Percentiles rank a stretch among this genome's conserved stretches.
These are phyloP conservation scores for Sonneratia caseolaris DNA, from an alignment of 345 rosid species.

Conservation along the genomic window DNA sequence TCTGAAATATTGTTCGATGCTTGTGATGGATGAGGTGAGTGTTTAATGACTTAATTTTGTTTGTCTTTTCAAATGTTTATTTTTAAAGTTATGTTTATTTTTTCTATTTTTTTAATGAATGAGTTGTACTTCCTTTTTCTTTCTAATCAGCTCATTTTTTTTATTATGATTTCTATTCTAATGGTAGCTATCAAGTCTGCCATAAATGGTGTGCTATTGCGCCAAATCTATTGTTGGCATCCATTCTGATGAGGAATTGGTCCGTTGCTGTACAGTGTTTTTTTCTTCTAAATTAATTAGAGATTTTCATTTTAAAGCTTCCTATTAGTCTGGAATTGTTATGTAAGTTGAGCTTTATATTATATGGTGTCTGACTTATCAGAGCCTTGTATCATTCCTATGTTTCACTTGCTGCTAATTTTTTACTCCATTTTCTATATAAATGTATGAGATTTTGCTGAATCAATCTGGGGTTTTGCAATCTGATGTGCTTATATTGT, in stretches of 20 bases:
- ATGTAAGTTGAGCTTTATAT: too few species aligned
- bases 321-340: too few species aligned
- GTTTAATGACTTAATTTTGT: neutral
- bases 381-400: neutral
- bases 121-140: neutral
- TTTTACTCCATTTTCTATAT: neutral
- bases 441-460: neutral
- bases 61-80: neutral
- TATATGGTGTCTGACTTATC: neutral
- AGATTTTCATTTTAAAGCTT: too few species aligned
- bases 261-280: too few species aligned
- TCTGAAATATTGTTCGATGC: constrained; percentile 92
- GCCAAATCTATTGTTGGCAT: neutral
- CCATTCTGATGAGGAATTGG: too few species aligned
- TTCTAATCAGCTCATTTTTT: neutral
- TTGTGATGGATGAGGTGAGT: constrained; percentile 95
- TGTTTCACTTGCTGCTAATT: neutral
- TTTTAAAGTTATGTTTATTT: too few species aligned
- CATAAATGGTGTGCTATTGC: neutral
- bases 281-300: too few species aligned
- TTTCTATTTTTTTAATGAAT: too few species aligned
- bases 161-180: neutral
- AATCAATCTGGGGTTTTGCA: neutral
- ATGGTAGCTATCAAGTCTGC: neutral
- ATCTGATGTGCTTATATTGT: neutral